phyloP scores from a whole-genome alignment of 768 basidiomycete species.

The Xerocomus spinulosus region DNA sequence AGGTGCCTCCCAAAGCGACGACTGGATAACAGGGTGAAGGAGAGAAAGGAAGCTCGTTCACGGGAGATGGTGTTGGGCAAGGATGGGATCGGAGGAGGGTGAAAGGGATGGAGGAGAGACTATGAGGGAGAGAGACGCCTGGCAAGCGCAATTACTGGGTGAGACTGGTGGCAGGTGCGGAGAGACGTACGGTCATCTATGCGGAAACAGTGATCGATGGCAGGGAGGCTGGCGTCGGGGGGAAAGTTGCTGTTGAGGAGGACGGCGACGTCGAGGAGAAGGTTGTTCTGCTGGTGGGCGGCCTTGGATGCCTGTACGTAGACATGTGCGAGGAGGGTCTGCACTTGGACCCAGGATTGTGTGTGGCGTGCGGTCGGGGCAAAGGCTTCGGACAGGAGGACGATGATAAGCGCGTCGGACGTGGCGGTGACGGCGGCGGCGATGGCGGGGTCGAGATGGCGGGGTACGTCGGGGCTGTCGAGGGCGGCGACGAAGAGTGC shows the following conservation, averaged over 20 bases:
- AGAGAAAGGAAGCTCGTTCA: background rate
- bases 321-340: conserved; percentile 72
- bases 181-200: conserved; percentile 42
- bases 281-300: conserved; percentile 60
- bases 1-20: conserved; percentile 90
- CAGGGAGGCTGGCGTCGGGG: conserved; percentile 36
- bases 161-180: background rate
- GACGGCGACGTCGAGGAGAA: conserved; percentile 77
- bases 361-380: conserved; percentile 37
- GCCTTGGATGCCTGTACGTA: conserved; percentile 83
- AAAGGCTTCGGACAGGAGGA: conserved; percentile 64
- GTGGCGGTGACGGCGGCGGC: conserved; percentile 42
- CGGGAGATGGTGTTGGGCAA: background rate
- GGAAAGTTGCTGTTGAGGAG: conserved; percentile 57
- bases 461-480: conserved; percentile 46
- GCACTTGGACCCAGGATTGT: conserved; percentile 59
- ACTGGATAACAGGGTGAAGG: conserved; percentile 48
- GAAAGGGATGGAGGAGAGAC: conserved; percentile 36
- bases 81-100: conserved; percentile 13
- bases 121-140: conserved; percentile 39
- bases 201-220: conserved; percentile 39
- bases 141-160: background rate
- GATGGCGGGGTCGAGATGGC: conserved; percentile 54
- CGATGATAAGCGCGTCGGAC: conserved; percentile 49
- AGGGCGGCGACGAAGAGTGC: conserved; percentile 53